phyloP scores from a whole-genome alignment of 2,329 filamentous ascomycete genomes.

The Xylariaceae sp. region DNA sequence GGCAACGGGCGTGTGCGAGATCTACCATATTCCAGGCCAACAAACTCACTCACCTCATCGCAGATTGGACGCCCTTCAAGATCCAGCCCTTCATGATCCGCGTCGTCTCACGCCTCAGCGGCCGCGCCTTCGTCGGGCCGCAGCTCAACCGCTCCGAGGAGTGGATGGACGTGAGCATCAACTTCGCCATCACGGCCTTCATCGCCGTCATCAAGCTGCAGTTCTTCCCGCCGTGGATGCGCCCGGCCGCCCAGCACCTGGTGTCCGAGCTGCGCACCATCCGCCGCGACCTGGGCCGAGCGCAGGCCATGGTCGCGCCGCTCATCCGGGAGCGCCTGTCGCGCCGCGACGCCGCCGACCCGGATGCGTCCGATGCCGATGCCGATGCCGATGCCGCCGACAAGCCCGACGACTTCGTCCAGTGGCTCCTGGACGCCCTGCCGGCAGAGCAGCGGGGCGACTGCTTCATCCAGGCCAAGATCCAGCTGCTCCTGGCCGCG shows the following conservation, averaged over 20 bases:
- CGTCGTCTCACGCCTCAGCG: conserved; percentile 45
- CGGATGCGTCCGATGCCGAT: too few species aligned
- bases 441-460: conserved; percentile 28
- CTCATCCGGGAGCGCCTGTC: conserved; percentile 39
- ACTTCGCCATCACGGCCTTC: conserved; percentile 43
- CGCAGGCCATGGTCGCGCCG: conserved; percentile 35
- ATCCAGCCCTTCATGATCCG: conserved; percentile 45
- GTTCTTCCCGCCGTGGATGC: conserved; percentile 42
- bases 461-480: conserved; percentile 31
- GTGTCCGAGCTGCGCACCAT: conserved; percentile 40
- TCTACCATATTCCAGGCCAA: too few species aligned
- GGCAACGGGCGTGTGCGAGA: too few species aligned
- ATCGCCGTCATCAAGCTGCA: conserved; percentile 41
- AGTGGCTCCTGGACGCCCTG: conserved; percentile 37
- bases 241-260: conserved; percentile 37
- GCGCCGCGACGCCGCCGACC: conserved; percentile 31
- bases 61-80: conserved; percentile 48
- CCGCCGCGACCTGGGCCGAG: conserved; percentile 33
- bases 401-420: conserved; percentile 38
- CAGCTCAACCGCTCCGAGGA: conserved; percentile 42
- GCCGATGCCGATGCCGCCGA: conserved; percentile 30
- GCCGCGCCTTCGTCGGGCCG: conserved; percentile 44
- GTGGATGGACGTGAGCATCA: conserved; percentile 46
- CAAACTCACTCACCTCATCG: conserved; percentile 6
- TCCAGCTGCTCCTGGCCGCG: conserved; percentile 36